Evolutionary conservation across 495 filamentous ascomycete species (phyloP), one percentile per base, ranked within the genome.

Genomic region (Parachaetomium inaequale): DNA sequence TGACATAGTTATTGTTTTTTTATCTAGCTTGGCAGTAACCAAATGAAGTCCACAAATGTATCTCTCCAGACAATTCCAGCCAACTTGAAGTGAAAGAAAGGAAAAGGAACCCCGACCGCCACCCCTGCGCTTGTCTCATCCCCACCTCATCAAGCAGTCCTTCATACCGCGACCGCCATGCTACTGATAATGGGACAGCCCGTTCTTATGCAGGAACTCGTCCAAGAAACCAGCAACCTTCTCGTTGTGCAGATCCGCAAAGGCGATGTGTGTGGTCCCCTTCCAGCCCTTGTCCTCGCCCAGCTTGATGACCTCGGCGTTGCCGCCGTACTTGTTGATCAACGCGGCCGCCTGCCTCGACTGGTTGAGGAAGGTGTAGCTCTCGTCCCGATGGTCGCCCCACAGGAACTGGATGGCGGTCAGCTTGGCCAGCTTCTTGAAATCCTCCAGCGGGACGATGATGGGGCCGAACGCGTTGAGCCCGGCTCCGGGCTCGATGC

Each of bases 271-370:
- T 14, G 76, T 78, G 53, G 68, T 78, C 14, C 79, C 79, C 52
- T 72, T 75, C 8, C 79, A 61, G 0, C 74, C 74, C 23, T 63
- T 66, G 29, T 78, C 74, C n/a, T 74, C 66, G 0, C 69, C 70
- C 23, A 81, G 63, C 55, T 71, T 71, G 29, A 81, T 57, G 7
- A 81, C 70, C 49, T 75, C 26, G 6, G 78, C 78, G 53, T 81
- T 78, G 0, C 79, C 79, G 10, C 78, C 79, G 55, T 78, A 79
- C 54, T 66, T 47, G 65, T 81, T 81, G 46, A 80, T 80, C 26
- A 75, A 59, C 53, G 69, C 66, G 10, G 74, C 78, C 6, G 65
- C 68, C 21, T 60, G 64, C 43, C 71, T 63, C 19, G 70, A 68
- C 62, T 80, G 69, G 25, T 49, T 49, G n/a, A 65, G 29, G 17